Evolutionary conservation across 768 basidiomycete species (phyloP).

Genomic region (Vishniacozyma victoriae): DNA sequence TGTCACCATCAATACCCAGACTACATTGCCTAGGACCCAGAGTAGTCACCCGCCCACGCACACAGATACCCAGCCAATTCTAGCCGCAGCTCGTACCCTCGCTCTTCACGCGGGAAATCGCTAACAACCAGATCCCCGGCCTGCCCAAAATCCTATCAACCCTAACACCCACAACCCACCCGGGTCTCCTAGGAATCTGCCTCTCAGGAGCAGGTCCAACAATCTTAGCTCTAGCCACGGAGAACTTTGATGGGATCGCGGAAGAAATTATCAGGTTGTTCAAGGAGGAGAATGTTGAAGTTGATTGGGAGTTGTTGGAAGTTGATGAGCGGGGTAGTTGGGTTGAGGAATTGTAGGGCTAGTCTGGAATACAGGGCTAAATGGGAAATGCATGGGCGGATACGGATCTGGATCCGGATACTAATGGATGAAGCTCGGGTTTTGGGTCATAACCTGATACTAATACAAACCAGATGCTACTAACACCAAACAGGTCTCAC

Average conservation of each 20-base stretch:
- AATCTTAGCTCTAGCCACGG: slow-evolving; percentile 86
- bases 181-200: slow-evolving; percentile 93
- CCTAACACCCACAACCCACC: slow-evolving; percentile 82
- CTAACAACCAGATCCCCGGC: slow-evolving; percentile 86
- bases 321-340: slow-evolving; percentile 52
- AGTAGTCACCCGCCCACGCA: too few species aligned
- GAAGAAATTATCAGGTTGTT: slow-evolving; percentile 74
- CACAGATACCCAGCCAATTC: too few species aligned
- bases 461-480: too few species aligned
- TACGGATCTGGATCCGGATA: not conserved
- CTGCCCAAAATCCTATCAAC: slow-evolving; percentile 83
- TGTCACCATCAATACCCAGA: not conserved
- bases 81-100: too few species aligned
- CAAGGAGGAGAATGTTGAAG: slow-evolving; percentile 62
- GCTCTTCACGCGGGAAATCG: too few species aligned
- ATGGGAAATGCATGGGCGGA: not conserved
- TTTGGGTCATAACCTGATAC: too few species aligned
- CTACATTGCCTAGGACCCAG: not conserved
- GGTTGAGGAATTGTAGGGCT: slow-evolving; percentile 33
- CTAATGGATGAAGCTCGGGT: too few species aligned
- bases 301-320: slow-evolving; percentile 83
- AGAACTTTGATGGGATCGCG: slow-evolving; percentile 76
- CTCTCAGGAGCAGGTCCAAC: slow-evolving; percentile 97
- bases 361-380: not conserved
- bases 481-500: too few species aligned